Percentiles rank a stretch among this genome's conserved stretches.
phyloP scores from a whole-genome alignment of 1,284 basidiomycete genomes.

The Limonomyces culmigenus region DNA sequence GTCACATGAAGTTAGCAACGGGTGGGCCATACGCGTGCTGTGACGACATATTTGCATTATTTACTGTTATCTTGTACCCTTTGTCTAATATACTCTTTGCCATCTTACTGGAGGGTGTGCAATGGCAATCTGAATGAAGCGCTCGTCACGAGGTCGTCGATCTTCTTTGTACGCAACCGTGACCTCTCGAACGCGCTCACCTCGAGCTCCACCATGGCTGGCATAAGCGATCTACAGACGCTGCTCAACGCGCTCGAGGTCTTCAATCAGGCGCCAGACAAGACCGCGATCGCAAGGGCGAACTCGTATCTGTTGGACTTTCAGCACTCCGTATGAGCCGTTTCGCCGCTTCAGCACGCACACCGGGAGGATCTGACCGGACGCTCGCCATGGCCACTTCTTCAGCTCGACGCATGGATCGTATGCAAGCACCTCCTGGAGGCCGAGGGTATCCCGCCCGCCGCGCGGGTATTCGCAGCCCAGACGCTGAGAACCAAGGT shows the following conservation, averaged over 20 bases:
- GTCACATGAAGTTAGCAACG: too few species aligned
- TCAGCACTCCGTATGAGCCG: conserved; percentile 84
- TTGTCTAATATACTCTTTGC: too few species aligned
- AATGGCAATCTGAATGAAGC: too few species aligned
- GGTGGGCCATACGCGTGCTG: too few species aligned
- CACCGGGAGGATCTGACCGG: conserved; percentile 28
- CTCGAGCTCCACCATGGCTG: too few species aligned
- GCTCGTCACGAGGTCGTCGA: too few species aligned
- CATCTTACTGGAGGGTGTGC: too few species aligned
- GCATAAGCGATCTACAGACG: conserved; percentile 52
- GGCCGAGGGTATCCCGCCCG: conserved; percentile 59
- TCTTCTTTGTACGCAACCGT: too few species aligned
- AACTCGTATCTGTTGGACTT: conserved; percentile 92
- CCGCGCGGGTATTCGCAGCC: conserved; percentile 87
- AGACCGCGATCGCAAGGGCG: conserved; percentile 65
- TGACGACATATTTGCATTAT: too few species aligned
- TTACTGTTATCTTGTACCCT: too few species aligned
- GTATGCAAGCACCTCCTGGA: conserved; percentile 85
- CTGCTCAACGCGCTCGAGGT: conserved; percentile 60
- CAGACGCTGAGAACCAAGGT: conserved; percentile 96
- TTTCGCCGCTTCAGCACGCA: conserved; percentile 36
- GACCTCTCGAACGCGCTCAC: too few species aligned
- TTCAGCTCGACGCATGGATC: conserved; percentile 88
- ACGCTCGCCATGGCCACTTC: conserved; percentile 21
- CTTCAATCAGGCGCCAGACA: conserved; percentile 67